phyloP scores from a whole-genome alignment of 202 grass and related monocot species.

The Schoenoplectus triqueter region DNA sequence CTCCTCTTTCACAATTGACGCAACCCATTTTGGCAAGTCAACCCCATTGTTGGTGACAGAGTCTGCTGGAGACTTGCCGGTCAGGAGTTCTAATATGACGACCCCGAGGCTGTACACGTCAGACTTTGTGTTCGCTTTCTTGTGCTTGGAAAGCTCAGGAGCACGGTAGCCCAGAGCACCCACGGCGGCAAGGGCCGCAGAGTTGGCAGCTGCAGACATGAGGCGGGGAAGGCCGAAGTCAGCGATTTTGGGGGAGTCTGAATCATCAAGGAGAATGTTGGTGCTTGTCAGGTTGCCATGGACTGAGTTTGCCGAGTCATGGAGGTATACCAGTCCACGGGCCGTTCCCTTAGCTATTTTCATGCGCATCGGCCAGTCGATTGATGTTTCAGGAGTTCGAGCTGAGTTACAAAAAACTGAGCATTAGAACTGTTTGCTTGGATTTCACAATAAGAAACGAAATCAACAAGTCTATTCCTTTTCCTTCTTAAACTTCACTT shows the following conservation, averaged over 20 bases:
- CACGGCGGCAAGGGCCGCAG: conserved; percentile 56
- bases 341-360: conserved; percentile 57
- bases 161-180: conserved; percentile 65
- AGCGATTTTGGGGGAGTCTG: conserved; percentile 49
- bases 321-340: conserved; percentile 52
- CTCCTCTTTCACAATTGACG: conserved; percentile 62
- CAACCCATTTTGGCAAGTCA: conserved; percentile 70
- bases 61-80: conserved; percentile 62
- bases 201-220: conserved; percentile 61
- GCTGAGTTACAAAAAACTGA: conserved; percentile 29
- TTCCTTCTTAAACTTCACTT: neutral
- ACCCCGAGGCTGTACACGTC: conserved; percentile 76
- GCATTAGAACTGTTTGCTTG: neutral
- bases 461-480: neutral
- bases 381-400: conserved; percentile 51
- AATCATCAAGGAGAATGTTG: conserved; percentile 61
- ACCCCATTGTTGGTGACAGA: conserved; percentile 50
- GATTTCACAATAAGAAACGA: neutral
- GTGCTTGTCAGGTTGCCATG: conserved; percentile 67
- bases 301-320: conserved; percentile 47
- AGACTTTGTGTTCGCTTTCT: conserved; percentile 65
- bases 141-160: conserved; percentile 79
- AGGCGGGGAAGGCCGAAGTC: conserved; percentile 61
- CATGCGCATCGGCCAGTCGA: conserved; percentile 58
- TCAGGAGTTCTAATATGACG: conserved; percentile 65